phyloP scores from a whole-genome alignment of 2,329 filamentous ascomycete species.

The Colletotrichum phormii region DNA sequence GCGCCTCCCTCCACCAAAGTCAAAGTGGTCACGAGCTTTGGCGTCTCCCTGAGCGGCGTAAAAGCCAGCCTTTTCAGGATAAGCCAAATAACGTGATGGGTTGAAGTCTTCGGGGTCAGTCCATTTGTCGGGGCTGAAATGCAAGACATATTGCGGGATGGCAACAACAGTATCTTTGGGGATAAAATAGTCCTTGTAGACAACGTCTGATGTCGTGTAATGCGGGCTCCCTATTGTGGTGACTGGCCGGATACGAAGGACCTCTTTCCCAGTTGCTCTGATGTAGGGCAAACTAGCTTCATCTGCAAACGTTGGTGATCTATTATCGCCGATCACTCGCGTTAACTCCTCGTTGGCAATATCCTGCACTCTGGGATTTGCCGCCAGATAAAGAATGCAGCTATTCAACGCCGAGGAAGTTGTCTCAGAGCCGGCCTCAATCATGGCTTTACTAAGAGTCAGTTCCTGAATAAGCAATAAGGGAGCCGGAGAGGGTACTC shows the following conservation, averaged over 20 bases:
- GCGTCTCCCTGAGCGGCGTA: not conserved
- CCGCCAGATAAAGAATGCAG: not conserved
- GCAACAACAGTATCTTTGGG: constrained; percentile 6
- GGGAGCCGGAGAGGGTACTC: not conserved
- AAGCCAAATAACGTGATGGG: not conserved
- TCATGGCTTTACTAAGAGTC: not conserved
- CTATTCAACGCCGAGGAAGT: not conserved
- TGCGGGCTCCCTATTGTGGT: not conserved
- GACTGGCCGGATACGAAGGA: constrained; percentile 45
- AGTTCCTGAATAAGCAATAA: not conserved
- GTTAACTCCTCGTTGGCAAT: not conserved
- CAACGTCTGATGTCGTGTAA: not conserved
- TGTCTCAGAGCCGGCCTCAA: not conserved
- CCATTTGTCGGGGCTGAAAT: not conserved
- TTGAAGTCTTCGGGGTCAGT: not conserved
- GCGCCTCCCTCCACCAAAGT: constrained; percentile 54
- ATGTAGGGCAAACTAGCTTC: not conserved
- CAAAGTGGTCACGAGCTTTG: constrained; percentile 34
- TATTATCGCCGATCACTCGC: not conserved
- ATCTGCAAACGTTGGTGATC: not conserved
- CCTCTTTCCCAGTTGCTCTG: constrained; percentile 61
- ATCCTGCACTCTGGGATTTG: not conserved
- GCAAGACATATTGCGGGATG: not conserved
- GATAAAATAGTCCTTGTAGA: not conserved
- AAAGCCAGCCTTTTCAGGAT: constrained; percentile 8